These are phyloP conservation scores for Corylus americana DNA, from an alignment of 306 rosid genomes.

Conservation along the genomic window DNA sequence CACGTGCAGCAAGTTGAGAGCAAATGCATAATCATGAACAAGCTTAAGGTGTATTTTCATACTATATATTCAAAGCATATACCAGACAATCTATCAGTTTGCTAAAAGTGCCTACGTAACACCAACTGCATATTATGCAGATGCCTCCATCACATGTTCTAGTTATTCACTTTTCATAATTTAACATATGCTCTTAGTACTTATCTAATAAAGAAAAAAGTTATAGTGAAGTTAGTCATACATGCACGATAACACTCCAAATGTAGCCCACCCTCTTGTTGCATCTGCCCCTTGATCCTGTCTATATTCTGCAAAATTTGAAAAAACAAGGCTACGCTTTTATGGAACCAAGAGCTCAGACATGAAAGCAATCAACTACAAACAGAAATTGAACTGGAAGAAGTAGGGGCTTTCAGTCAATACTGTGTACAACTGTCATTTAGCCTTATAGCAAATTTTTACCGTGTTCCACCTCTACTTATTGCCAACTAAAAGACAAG, in stretches of 20 bases:
- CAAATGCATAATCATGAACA: not conserved
- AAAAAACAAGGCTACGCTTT: slow-evolving; percentile 30
- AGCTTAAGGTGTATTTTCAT: not conserved
- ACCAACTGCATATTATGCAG: slow-evolving; percentile 9
- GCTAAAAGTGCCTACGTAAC: not conserved
- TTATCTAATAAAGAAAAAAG: not conserved
- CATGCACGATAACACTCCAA: slow-evolving; percentile 95
- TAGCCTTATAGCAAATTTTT: not conserved
- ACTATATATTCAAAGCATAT: not conserved
- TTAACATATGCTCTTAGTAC: not conserved
- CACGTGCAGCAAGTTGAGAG: not conserved
- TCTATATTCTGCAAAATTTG: slow-evolving; percentile 58
- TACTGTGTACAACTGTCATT: not conserved
- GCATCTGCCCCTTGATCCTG: slow-evolving; percentile 57
- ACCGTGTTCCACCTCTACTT: not conserved
- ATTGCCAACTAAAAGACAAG: slow-evolving; percentile 8
- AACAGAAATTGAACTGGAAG: not conserved
- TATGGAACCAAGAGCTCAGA: slow-evolving; percentile 12
- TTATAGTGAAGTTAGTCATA: slow-evolving; percentile 37
- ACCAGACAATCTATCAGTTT: not conserved
- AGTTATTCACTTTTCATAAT: slow-evolving; percentile 19
- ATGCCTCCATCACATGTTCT: slow-evolving; percentile 21
- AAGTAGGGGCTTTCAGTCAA: not conserved
- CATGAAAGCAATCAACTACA: slow-evolving; percentile 4
- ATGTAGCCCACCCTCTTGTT: slow-evolving; percentile 80